These are phyloP conservation scores for Leccinum rimulosum DNA, from an alignment of 768 basidiomycete genomes.

Conservation along the genomic window DNA sequence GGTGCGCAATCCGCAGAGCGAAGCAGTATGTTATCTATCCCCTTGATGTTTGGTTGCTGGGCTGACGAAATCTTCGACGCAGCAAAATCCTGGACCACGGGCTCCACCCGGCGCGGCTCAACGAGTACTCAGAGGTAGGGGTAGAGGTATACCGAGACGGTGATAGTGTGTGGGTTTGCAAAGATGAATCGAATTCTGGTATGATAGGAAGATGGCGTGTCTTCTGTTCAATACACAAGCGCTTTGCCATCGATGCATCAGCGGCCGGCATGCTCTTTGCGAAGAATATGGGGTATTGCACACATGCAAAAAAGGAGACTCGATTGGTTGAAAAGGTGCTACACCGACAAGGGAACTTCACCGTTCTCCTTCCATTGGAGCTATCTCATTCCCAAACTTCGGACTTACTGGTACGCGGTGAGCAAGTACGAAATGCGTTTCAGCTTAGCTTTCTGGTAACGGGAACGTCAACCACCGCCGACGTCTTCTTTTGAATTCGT, in stretches of 20 bases:
- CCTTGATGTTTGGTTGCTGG: slow-evolving; percentile 1
- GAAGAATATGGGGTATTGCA: no score
- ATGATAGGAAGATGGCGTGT: slow-evolving; percentile 18
- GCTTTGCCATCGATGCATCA: no score
- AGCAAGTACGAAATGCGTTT: slow-evolving; percentile 6
- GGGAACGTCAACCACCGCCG: slow-evolving; percentile 29
- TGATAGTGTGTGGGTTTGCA: slow-evolving; percentile 28
- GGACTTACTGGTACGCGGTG: no score
- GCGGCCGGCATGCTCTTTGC: no score
- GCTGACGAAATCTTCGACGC: slow-evolving; percentile 17
- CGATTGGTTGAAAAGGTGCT: not conserved
- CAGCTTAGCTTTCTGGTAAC: slow-evolving; percentile 46
- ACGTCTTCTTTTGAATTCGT: no score
- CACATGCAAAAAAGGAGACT: no score
- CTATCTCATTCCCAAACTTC: not conserved
- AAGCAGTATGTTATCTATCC: slow-evolving; percentile 58
- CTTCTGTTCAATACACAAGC: slow-evolving; percentile 16
- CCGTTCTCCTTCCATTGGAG: not conserved
- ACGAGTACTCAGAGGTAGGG: slow-evolving; percentile 81
- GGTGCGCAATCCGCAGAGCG: slow-evolving; percentile 91
- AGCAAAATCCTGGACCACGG: slow-evolving; percentile 83
- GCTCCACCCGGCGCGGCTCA: slow-evolving; percentile 92
- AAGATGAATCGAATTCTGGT: slow-evolving; percentile 10
- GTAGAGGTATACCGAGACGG: slow-evolving; percentile 78
- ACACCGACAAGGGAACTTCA: not conserved